Evolutionary conservation across 345 rosid genomes (phyloP), one percentile per base, ranked within the genome.

Genomic region (Hypericum androsaemum): DNA sequence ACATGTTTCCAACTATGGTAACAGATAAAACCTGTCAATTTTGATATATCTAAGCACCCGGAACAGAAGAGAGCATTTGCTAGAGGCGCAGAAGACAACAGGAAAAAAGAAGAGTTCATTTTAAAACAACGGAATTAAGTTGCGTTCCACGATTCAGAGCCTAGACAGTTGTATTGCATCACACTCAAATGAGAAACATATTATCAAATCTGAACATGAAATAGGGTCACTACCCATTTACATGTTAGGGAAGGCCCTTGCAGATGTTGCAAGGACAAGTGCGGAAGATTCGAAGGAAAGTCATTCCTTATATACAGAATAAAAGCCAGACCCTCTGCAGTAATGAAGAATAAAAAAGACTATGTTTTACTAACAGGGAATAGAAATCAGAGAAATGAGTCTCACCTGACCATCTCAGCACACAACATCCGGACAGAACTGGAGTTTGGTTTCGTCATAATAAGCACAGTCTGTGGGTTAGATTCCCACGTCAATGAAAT

Each of bases 401-500:
- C 74, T 43, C 57, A 92, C 99, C 99, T 88, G 76, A 88, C 75
- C 86, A 94, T 82, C 65, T 83, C 78, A 32, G 72, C 75, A 70
- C 94, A 94, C 52, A 88, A 79, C 55, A 76, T 67, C 48, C 47
- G 88, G 57, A 94, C 95, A 51, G 95, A 76, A 60, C 50, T 66
- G 64, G 97, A 86, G 64, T 94, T 88, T 41, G 99, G 99, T 74
- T 94, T 94, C 28, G 84, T 80, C 71, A 94, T 53, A 57, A 94
- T 80, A 57, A 94, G 84, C 73, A 94, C 86, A 47, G 90, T 88
- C 63, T 83, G 92, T 6, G 99, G 97, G 42, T 64, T 67, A 51
- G 88, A 74, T 75, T 88, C 99, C 99, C 97, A 94, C 71, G 75
- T 77, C 79, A 88, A 63, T 64, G 94, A 69, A 79, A 94, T 94